Conservation (phyloP, 371 early-diverging fungal species). For the Hamiltosporidium tvaerminnensis region DNA sequence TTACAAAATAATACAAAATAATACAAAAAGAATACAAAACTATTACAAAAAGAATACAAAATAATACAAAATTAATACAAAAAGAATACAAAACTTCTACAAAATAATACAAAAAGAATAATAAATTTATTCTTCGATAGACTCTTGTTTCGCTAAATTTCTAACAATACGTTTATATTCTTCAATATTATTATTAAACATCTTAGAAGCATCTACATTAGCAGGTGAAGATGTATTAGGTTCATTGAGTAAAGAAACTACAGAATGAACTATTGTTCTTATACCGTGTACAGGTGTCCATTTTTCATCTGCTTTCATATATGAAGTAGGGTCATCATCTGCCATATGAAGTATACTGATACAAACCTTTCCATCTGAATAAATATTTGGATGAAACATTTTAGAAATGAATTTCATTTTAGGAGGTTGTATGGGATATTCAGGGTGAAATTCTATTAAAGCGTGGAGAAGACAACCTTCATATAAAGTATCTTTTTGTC, state of each 20-base stretch:
- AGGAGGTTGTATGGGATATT: constrained; percentile 67
- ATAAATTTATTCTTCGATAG: no score
- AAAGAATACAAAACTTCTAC: no score
- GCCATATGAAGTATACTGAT: constrained; percentile 93
- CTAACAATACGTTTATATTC: constrained; percentile 46
- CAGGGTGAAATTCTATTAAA: constrained; percentile 54
- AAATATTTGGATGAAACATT: constrained; percentile 65
- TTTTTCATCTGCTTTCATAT: constrained; percentile 56
- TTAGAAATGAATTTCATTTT: constrained; percentile 62
- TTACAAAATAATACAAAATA: no score
- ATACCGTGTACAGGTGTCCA: constrained; percentile 76
- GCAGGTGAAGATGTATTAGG: constrained; percentile 95
- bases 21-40: no score
- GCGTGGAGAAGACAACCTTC: constrained; percentile 56
- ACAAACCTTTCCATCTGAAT: constrained; percentile 85
- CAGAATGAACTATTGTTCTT: constrained; percentile 78
- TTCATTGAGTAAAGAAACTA: constrained; percentile 73
- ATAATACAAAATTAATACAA: no score
- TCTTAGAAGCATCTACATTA: constrained; percentile 74
- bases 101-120: no score
- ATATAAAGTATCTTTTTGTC: constrained; percentile 56
- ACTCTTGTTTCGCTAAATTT: constrained; percentile 1
- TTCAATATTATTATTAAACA: constrained; percentile 28
- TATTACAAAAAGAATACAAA: no score
- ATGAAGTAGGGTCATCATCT: constrained; percentile 58